Conservation (phyloP, 495 filamentous ascomycete species). For the Coniosporium apollinis region DNA sequence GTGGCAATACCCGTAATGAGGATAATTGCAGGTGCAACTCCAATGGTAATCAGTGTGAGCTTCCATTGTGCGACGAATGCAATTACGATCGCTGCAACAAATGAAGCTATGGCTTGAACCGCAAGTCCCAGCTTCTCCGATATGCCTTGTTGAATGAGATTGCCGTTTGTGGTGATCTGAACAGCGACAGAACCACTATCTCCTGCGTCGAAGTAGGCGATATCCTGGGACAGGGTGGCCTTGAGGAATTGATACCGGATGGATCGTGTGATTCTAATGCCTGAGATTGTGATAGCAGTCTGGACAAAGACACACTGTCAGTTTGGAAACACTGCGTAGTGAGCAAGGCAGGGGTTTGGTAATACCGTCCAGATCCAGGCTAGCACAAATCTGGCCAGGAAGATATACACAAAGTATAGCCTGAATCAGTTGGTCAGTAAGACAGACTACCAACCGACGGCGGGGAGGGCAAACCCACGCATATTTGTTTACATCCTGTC, state of each 20-base stretch:
- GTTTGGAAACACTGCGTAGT: too few relatives aligned
- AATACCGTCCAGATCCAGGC: constrained; percentile 16
- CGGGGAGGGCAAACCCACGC: too few relatives aligned
- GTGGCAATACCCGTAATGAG: constrained; percentile 10
- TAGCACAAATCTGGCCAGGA: constrained; percentile 20
- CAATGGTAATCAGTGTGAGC: constrained; percentile 10
- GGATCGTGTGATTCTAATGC: constrained; percentile 16
- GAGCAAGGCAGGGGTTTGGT: too few relatives aligned
- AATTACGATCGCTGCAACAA: constrained; percentile 3
- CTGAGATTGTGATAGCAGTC: constrained; percentile 16
- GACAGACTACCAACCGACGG: too few relatives aligned
- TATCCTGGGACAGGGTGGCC: constrained; percentile 15
- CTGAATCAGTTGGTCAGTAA: too few relatives aligned
- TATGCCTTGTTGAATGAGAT: constrained; percentile 2
- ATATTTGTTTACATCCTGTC: too few relatives aligned
- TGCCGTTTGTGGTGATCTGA: constrained; percentile 10
- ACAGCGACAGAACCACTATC: constrained; percentile 4
- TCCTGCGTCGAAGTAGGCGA: constrained; percentile 17
- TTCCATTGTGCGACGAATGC: constrained; percentile 6
- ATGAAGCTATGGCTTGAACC: constrained; percentile 3
- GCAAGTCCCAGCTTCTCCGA: constrained; percentile 4
- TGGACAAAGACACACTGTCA: too few relatives aligned
- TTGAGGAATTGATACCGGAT: constrained; percentile 14
- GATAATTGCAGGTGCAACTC: constrained; percentile 13
- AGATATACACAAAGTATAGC: constrained; percentile 27